These are phyloP conservation scores for Abrus precatorius DNA, from an alignment of 306 rosid genomes.

Conservation along the genomic window DNA sequence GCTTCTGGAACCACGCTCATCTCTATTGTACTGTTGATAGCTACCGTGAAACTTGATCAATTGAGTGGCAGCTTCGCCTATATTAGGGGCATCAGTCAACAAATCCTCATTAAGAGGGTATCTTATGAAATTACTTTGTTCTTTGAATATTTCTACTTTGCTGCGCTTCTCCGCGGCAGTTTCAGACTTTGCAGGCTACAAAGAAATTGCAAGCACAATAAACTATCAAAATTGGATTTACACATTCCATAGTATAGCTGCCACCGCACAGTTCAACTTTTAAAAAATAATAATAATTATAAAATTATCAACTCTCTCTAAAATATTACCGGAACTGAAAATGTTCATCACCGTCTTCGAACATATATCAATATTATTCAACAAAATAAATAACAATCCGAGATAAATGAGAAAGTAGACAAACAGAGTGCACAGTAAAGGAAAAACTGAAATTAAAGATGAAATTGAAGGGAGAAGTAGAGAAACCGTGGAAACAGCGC, in stretches of 20 bases:
- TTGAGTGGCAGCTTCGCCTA: conserved; percentile 90
- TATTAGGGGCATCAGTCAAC: conserved; percentile 85
- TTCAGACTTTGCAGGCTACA: conserved; percentile 73
- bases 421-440: conserved; percentile 35
- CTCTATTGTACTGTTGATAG: conserved; percentile 93
- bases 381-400: background rate
- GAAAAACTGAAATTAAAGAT: background rate
- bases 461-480: background rate
- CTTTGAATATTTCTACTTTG: conserved; percentile 95
- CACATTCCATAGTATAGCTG: conserved; percentile 4
- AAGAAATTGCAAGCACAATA: conserved; percentile 27
- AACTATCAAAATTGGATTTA: background rate
- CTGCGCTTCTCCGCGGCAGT: conserved; percentile 81
- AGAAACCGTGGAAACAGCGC: conserved; percentile 83
- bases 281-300: no score
- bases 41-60: conserved; percentile 97
- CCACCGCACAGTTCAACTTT: background rate
- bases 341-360: background rate
- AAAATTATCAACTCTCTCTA: background rate
- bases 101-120: conserved; percentile 95
- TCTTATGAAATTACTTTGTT: conserved; percentile 90
- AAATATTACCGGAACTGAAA: background rate
- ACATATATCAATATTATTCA: background rate
- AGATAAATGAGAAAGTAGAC: background rate
- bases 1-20: conserved; percentile 82